Percentiles rank a stretch among this genome's conserved stretches.
phyloP scores from a whole-genome alignment of 2,329 filamentous ascomycete species.

The Sporothrix sp. region DNA sequence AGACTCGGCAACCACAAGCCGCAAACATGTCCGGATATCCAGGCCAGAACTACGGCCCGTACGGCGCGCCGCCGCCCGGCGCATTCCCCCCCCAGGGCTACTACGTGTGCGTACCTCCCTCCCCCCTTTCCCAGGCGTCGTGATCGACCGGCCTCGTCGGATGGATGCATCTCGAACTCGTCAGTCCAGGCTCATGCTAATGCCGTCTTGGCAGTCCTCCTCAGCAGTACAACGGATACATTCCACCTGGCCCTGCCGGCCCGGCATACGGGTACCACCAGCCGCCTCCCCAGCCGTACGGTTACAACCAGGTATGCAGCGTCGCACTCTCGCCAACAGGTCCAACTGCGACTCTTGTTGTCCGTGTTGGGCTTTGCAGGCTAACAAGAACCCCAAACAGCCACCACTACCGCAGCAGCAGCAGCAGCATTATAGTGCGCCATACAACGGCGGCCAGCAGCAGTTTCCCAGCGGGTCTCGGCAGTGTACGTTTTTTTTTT shows the following conservation, averaged over 20 bases:
- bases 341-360: background rate
- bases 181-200: too few relatives aligned
- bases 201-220: conserved; percentile 8
- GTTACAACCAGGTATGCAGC: conserved; percentile 12
- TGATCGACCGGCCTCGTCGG: too few relatives aligned
- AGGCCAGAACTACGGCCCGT: conserved; percentile 7
- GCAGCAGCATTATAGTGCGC: background rate
- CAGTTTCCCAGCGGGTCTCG: too few relatives aligned
- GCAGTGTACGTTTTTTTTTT: too few relatives aligned
- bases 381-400: too few relatives aligned
- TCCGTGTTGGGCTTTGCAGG: background rate
- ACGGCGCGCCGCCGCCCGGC: conserved; percentile 11
- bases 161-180: too few relatives aligned
- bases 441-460: conserved; percentile 3
- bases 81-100: conserved; percentile 13
- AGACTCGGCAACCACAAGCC: too few relatives aligned
- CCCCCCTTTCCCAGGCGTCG: background rate
- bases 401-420: background rate
- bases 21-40: conserved; percentile 11
- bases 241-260: conserved; percentile 7
- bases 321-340: background rate
- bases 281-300: conserved; percentile 11
- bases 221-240: conserved; percentile 12
- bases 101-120: conserved; percentile 5
- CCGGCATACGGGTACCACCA: conserved; percentile 11